phyloP scores from a whole-genome alignment of 345 rosid genomes.

The Carallia pectinifolia region DNA sequence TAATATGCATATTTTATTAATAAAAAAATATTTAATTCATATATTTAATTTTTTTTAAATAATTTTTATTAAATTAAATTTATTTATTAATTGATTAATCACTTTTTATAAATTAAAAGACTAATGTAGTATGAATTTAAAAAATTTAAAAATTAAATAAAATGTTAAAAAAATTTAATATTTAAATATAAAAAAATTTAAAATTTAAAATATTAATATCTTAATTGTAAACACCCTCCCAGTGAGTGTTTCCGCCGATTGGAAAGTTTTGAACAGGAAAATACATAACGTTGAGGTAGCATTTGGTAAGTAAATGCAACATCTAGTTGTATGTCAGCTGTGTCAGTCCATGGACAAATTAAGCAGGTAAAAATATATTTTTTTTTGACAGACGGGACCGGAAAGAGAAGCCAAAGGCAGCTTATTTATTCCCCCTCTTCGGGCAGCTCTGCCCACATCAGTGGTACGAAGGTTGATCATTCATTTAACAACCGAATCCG shows the following conservation, averaged over 20 bases:
- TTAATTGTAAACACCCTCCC: background rate
- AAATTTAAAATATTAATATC: no score
- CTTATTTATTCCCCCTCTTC: constrained; percentile 4
- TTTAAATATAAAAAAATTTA: no score
- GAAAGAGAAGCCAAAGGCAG: constrained; percentile 25
- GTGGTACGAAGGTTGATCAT: background rate
- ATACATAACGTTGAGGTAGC: constrained; percentile 4
- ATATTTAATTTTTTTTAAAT: no score
- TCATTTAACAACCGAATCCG: background rate
- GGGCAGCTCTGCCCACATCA: background rate
- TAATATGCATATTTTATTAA: no score
- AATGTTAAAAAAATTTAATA: no score
- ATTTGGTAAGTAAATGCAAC: constrained; percentile 16
- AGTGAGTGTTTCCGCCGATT: no score
- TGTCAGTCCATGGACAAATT: constrained; percentile 29
- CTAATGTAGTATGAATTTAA: no score
- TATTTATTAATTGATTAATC: no score
- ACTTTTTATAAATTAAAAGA: no score
- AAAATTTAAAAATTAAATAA: no score
- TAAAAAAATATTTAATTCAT: no score
- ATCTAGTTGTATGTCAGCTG: constrained; percentile 46
- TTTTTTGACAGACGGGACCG: constrained; percentile 20
- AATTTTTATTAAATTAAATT: no score
- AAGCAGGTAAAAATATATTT: background rate
- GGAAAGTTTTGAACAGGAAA: background rate